Evolutionary conservation across 345 rosid species (phyloP).

Genomic region (Toxicodendron radicans): DNA sequence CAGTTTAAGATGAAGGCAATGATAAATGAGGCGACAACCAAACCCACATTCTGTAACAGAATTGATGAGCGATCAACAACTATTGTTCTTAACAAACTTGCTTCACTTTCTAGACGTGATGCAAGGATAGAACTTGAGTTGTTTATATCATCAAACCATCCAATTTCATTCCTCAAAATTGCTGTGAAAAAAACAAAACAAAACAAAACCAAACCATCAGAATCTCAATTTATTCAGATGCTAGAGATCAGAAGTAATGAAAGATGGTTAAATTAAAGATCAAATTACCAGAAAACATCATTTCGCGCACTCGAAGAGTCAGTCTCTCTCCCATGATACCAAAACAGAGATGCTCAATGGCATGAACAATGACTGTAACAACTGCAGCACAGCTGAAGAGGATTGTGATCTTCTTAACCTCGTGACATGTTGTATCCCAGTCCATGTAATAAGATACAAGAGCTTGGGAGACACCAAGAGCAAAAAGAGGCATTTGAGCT

Average conservation of each 20-base stretch:
- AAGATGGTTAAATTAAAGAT: background rate
- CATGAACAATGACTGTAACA: slow-evolving; percentile 58
- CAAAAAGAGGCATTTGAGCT: slow-evolving; percentile 94
- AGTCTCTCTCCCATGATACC: slow-evolving; percentile 94
- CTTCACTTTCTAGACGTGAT: slow-evolving; percentile 80
- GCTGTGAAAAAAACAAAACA: slow-evolving; percentile 44
- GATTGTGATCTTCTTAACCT: slow-evolving; percentile 69
- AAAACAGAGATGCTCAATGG: slow-evolving; percentile 67
- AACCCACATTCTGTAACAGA: slow-evolving; percentile 78
- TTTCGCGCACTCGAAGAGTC: slow-evolving; percentile 85
- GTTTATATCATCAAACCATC: slow-evolving; percentile 88
- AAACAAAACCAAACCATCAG: background rate
- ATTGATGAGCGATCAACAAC: slow-evolving; percentile 83
- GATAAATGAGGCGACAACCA: slow-evolving; percentile 66
- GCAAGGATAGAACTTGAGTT: slow-evolving; percentile 86
- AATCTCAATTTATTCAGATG: background rate
- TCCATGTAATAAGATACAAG: slow-evolving; percentile 77
- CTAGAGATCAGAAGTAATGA: background rate
- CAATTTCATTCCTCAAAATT: slow-evolving; percentile 83
- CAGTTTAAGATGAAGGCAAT: slow-evolving; percentile 89
- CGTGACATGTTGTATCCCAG: slow-evolving; percentile 72
- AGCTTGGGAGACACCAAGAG: slow-evolving; percentile 92
- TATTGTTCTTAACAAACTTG: slow-evolving; percentile 66
- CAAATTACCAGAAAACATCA: slow-evolving; percentile 67
- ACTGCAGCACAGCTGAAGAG: slow-evolving; percentile 71